phyloP scores from a whole-genome alignment of 257 asterid species.

The Solanum piurae region DNA sequence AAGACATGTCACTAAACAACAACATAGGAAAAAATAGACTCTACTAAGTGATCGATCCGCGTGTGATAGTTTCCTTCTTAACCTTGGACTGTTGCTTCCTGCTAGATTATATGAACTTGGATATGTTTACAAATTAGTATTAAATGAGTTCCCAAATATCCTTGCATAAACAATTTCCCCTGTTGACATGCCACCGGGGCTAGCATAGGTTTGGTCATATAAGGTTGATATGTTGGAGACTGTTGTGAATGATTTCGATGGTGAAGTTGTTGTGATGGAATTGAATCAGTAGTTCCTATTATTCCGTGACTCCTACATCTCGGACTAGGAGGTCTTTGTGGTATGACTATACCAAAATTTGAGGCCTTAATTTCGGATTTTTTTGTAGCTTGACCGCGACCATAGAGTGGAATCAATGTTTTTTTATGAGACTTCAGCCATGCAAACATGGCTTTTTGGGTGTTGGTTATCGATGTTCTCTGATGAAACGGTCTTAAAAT shows the following conservation, averaged over 20 bases:
- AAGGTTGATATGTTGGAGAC: neutral
- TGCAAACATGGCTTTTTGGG: slow-evolving; percentile 72
- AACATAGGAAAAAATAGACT: neutral
- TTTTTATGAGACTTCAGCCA: slow-evolving; percentile 38
- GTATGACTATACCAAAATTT: slow-evolving; percentile 17
- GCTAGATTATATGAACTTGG: slow-evolving; percentile 33
- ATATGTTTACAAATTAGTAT: slow-evolving; percentile 21
- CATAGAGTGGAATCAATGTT: slow-evolving; percentile 60
- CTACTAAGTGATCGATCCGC: slow-evolving; percentile 47
- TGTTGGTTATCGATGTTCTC: slow-evolving; percentile 16
- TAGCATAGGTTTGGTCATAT: slow-evolving; percentile 7
- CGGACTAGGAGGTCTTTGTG: slow-evolving; percentile 45
- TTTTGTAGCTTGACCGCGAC: too few species aligned
- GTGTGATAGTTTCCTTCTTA: slow-evolving; percentile 32
- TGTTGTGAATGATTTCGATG: neutral
- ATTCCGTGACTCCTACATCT: slow-evolving; percentile 7
- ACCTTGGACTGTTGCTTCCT: slow-evolving; percentile 33
- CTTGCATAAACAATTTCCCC: slow-evolving; percentile 46
- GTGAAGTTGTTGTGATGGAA: slow-evolving; percentile 5
- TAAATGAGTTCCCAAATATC: slow-evolving; percentile 37
- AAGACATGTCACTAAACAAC: too few species aligned
- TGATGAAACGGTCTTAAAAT: slow-evolving; percentile 7
- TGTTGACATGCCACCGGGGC: neutral
- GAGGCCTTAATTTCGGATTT: slow-evolving; percentile 10
- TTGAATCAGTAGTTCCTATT: neutral